phyloP scores from a whole-genome alignment of 23 red algal species.

The Cyanidioschyzon merolae region DNA sequence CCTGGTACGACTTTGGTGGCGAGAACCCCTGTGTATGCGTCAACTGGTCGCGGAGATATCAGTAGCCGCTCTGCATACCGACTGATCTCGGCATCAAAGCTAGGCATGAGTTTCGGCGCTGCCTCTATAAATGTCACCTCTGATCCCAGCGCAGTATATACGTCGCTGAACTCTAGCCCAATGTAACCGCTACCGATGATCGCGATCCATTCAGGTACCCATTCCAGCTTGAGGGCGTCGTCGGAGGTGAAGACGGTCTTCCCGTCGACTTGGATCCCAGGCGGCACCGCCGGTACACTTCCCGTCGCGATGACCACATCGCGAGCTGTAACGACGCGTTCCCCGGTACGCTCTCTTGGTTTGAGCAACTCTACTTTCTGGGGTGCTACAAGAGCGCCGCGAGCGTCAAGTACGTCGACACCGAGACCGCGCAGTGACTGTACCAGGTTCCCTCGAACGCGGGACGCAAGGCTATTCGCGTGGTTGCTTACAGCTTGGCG shows the following conservation, averaged over 20 bases:
- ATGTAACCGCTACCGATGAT: conserved; percentile 98
- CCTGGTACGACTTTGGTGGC: conserved; percentile 88
- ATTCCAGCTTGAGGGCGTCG: conserved; percentile 87
- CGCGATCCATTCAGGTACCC: conserved; percentile 92
- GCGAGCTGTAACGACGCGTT: conserved; percentile 27
- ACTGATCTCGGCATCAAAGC: conserved; percentile 88
- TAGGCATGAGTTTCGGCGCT: conserved; percentile 91
- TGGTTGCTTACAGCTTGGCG: conserved; percentile 75
- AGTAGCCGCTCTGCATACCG: conserved; percentile 81
- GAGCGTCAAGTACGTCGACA: conserved; percentile 52
- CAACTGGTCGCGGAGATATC: conserved; percentile 64
- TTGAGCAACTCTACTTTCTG: conserved; percentile 32
- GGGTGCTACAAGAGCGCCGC: conserved; percentile 32
- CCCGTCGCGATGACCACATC: conserved; percentile 93
- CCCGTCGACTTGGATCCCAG: conserved; percentile 70
- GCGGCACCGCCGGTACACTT: conserved; percentile 75
- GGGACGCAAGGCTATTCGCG: conserved; percentile 74
- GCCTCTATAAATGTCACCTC: conserved; percentile 99
- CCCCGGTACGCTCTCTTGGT: conserved; percentile 26
- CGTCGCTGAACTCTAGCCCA: conserved; percentile 93
- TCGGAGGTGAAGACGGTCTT: conserved; percentile 97
- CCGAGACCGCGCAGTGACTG: conserved; percentile 69
- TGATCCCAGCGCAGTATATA: conserved; percentile 87
- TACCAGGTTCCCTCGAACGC: conserved; percentile 68
- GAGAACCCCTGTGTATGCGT: conserved; percentile 85